These are phyloP conservation scores for Aegilops longissima DNA, from an alignment of 176 grass and related monocot species.

Conservation along the genomic window DNA sequence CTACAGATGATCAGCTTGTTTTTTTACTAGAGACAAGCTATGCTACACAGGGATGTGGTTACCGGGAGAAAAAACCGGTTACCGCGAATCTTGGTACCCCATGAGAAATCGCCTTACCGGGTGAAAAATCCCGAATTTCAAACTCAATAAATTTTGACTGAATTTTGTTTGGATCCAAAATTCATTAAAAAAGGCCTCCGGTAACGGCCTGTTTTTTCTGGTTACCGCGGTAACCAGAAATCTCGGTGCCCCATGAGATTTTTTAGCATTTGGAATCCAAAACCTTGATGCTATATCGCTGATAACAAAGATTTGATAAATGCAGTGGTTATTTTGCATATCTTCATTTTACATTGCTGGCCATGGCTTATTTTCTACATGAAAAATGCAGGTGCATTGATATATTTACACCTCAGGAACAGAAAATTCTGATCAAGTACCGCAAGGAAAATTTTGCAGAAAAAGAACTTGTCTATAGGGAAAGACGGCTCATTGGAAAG, in stretches of 20 bases:
- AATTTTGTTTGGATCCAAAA: too few relatives aligned
- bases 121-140: too few relatives aligned
- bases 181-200: too few relatives aligned
- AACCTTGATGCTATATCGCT: not conserved
- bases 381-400: slow-evolving; percentile 74
- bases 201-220: too few relatives aligned
- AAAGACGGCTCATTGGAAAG: slow-evolving; percentile 78
- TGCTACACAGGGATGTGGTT: too few relatives aligned
- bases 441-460: slow-evolving; percentile 73
- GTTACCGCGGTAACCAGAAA: too few relatives aligned
- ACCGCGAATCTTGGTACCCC: too few relatives aligned
- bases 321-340: not conserved
- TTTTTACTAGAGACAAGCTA: slow-evolving; percentile 9
- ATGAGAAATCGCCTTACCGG: too few relatives aligned
- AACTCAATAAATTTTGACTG: too few relatives aligned
- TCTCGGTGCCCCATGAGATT: too few relatives aligned
- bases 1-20: not conserved
- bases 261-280: too few relatives aligned
- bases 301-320: not conserved
- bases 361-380: not conserved
- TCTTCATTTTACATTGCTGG: slow-evolving; percentile 7
- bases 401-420: slow-evolving; percentile 77
- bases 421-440: slow-evolving; percentile 83
- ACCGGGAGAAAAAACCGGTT: too few relatives aligned
- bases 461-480: slow-evolving; percentile 66